These are phyloP conservation scores for Trichophyton equinum DNA, from an alignment of 2,329 filamentous ascomycete genomes.

Conservation along the genomic window DNA sequence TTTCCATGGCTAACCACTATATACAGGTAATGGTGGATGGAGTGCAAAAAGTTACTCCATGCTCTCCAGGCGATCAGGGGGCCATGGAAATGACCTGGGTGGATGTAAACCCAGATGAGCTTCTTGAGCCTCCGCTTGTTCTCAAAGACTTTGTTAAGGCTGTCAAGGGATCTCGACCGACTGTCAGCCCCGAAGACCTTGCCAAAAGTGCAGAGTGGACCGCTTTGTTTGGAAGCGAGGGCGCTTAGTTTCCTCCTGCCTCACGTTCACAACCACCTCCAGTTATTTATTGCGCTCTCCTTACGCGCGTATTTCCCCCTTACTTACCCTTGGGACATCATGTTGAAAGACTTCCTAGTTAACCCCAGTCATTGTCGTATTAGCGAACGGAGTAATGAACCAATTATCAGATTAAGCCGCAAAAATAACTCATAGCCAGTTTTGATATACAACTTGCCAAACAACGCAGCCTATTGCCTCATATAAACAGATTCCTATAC, in stretches of 20 bases:
- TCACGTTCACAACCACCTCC: background rate
- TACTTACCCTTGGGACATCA: conserved; percentile 7
- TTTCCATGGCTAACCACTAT: background rate
- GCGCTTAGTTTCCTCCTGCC: conserved; percentile 38
- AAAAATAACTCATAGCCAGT: background rate
- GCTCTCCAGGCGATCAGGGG: conserved; percentile 76
- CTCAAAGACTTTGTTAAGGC: conserved; percentile 91
- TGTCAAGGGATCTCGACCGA: conserved; percentile 75
- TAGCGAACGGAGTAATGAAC: conserved; percentile 6
- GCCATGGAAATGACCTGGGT: conserved; percentile 92
- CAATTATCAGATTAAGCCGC: background rate
- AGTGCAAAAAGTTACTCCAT: conserved; percentile 56
- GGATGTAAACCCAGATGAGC: conserved; percentile 66
- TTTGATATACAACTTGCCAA: background rate
- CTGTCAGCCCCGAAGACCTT: conserved; percentile 78
- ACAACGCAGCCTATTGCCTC: background rate
- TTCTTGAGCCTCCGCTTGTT: conserved; percentile 74
- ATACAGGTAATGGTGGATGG: conserved; percentile 57
- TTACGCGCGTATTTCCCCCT: background rate
- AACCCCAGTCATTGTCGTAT: conserved; percentile 13
- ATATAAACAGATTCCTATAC: background rate
- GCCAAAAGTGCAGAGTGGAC: conserved; percentile 85
- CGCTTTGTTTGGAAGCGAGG: conserved; percentile 87
- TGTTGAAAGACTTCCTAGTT: background rate
- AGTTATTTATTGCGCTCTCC: background rate